Evolutionary conservation across 768 basidiomycete genomes (phyloP), one percentile per base, ranked within the genome.

Genomic region (Leucocoprinus sp.): DNA sequence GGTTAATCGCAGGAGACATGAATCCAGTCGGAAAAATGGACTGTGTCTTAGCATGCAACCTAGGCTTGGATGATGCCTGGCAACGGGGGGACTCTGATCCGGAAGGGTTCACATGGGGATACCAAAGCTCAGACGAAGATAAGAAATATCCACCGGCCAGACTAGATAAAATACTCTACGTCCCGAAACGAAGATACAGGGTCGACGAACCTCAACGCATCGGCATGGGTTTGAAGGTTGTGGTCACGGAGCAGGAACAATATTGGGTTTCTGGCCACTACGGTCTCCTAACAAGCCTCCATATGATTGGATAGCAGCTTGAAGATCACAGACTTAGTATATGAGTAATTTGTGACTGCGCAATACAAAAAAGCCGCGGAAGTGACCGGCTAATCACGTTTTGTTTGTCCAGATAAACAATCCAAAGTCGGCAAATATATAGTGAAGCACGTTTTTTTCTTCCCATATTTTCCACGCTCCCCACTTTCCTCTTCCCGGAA

Each of bases 1-100:
- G 82, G 0, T 52, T 88, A 2, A 70, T 85, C 28, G 72, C 70
- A 0, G 85, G 85, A 1, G 84, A 86, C 54, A 84, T 87, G 80
- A 86, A 85, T 51, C 70, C 78, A 37, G 77, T 86, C 43, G 62
- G 63, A 2, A 55, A 62, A 1, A 60, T 60, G 12, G 83, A 86
- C 41, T 48, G 45, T 42, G 50, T 47, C 28, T 59, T 79, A 23
- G 67, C 71, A 9, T 60, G 54, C 26, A 61, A 68, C 2, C 62
- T 71, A 1, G 76, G 76, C 19, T 58, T 89, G 54, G 43, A 45
- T 35, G 86, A 89, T 54, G 77, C 81, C 31, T 86, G 80, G 75
- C 62, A 56, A 29, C 69, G 66, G 23, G 56, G 61, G 2, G 66
- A 72, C 26, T 60, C 65, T 1, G 71, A 72, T 18, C 63, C 70